Evolutionary conservation across 23 red algal species (phyloP).

Genomic region (Chondrus crispus): DNA sequence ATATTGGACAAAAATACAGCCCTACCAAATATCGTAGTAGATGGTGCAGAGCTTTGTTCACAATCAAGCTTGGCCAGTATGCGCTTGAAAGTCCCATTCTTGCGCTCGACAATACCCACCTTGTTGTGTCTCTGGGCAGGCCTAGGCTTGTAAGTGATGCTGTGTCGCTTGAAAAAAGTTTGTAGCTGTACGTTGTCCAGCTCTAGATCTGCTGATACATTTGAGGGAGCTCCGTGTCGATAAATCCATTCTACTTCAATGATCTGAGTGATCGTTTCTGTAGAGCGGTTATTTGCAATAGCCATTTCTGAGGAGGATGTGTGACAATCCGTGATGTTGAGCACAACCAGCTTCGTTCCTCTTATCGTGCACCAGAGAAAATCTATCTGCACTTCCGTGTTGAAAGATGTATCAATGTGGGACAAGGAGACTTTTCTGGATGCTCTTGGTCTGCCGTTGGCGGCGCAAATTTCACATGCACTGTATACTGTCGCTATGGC

Average conservation of each 20-base stretch:
- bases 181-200: neutral
- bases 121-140: neutral
- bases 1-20: neutral
- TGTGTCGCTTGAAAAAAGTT: neutral
- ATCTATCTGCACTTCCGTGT: neutral
- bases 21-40: neutral
- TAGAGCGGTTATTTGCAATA: neutral
- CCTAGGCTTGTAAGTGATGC: neutral
- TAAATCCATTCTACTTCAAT: constrained; percentile 37
- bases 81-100: neutral
- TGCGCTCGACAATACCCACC: neutral
- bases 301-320: neutral
- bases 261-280: neutral
- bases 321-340: neutral
- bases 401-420: neutral
- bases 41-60: neutral
- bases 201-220: neutral
- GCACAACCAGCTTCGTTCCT: neutral
- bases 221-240: constrained; percentile 10
- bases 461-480: neutral
- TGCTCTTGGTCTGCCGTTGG: neutral
- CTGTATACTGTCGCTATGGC: neutral
- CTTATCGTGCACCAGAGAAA: neutral
- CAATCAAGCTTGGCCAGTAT: neutral
- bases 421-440: neutral